Percentiles rank a stretch among this genome's conserved stretches.
Conservation (phyloP, 179 eudicot genomes). For the Camellia oleifera region DNA sequence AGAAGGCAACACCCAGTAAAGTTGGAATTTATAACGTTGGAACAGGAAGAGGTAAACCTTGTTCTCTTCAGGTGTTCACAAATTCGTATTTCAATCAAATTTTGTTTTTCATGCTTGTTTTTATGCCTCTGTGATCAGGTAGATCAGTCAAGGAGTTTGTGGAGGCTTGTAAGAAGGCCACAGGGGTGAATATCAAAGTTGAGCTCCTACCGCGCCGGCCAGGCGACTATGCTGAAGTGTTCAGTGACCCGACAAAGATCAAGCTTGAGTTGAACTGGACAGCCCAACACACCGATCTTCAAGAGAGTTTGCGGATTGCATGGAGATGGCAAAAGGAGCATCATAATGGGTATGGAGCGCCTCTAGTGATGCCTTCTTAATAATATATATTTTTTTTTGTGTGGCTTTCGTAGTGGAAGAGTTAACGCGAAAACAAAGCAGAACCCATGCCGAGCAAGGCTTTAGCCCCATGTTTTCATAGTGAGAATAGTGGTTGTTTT, state of each 20-base stretch:
- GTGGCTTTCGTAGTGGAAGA: neutral
- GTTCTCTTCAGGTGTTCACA: neutral
- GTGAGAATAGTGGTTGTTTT: neutral
- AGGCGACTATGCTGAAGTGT: slow-evolving; percentile 92
- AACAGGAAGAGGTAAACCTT: slow-evolving; percentile 68
- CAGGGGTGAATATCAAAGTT: slow-evolving; percentile 68
- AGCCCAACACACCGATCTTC: slow-evolving; percentile 62
- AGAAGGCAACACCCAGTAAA: slow-evolving; percentile 60
- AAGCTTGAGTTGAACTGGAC: slow-evolving; percentile 73
- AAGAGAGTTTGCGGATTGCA: slow-evolving; percentile 65
- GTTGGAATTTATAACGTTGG: slow-evolving; percentile 91
- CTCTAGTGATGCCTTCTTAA: slow-evolving; percentile 19
- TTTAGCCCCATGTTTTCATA: neutral
- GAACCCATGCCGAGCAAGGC: neutral
- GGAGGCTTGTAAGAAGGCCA: slow-evolving; percentile 87
- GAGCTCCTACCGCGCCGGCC: slow-evolving; percentile 75
- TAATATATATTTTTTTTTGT: neutral
- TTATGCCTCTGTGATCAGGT: slow-evolving; percentile 37
- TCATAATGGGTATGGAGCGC: slow-evolving; percentile 54
- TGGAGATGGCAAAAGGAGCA: slow-evolving; percentile 96
- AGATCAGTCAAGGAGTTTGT: slow-evolving; percentile 91
- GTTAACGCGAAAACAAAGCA: neutral
- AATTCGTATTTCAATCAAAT: neutral
- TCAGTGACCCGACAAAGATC: slow-evolving; percentile 77
- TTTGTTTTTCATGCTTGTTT: neutral